These are phyloP conservation scores for Carallia pectinifolia DNA, from an alignment of 345 rosid genomes.

Conservation along the genomic window DNA sequence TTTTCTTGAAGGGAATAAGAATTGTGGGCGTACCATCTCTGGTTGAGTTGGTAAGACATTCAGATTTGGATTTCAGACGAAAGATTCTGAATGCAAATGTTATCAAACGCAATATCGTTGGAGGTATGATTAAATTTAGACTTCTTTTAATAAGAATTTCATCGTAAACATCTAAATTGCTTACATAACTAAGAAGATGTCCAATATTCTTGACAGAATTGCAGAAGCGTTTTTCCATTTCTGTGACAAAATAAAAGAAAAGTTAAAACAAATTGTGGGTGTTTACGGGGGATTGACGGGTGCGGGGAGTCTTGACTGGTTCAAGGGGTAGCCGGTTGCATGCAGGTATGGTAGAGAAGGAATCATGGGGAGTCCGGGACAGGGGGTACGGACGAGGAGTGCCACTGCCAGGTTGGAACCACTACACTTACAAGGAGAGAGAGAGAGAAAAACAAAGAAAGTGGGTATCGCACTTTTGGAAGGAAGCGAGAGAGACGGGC, in stretches of 20 bases:
- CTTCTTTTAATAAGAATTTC: too few species aligned
- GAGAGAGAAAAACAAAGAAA: conserved; percentile 34
- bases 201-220: too few species aligned
- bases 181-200: too few species aligned
- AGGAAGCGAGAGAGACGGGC: conserved; percentile 18
- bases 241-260: too few species aligned
- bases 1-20: conserved; percentile 29
- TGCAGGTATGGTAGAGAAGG: conserved; percentile 2
- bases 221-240: too few species aligned
- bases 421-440: background rate
- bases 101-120: too few species aligned
- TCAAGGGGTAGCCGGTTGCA: conserved; percentile 42
- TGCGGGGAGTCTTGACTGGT: conserved; percentile 42
- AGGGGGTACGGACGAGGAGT: conserved; percentile 46
- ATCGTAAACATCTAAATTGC: too few species aligned
- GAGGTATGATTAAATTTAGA: background rate
- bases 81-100: too few species aligned
- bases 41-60: too few species aligned
- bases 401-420: conserved; percentile 48
- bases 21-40: background rate
- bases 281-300: conserved; percentile 27
- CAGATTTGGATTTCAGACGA: too few species aligned
- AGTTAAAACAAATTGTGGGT: background rate
- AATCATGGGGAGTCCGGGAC: conserved; percentile 28
- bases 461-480: conserved; percentile 46